These are phyloP conservation scores for Purpureocillium lavendulum DNA, from an alignment of 2,329 filamentous ascomycete species.

Conservation along the genomic window DNA sequence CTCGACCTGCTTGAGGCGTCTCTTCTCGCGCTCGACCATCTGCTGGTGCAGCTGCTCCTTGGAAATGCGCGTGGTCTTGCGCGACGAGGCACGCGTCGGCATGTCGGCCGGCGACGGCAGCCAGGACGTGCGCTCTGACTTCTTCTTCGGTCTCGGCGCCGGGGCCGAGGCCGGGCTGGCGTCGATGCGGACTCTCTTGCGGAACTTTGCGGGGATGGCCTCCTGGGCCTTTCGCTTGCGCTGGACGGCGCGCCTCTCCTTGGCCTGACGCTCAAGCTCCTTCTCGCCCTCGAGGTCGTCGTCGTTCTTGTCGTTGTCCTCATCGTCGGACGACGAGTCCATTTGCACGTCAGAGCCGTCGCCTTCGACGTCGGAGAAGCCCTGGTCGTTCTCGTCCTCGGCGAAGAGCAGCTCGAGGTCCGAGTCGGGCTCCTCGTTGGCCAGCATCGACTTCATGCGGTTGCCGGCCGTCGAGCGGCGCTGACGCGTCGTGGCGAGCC, in stretches of 20 bases:
- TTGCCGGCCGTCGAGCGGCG: slow-evolving; percentile 79
- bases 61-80: slow-evolving; percentile 48
- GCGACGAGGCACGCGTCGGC: slow-evolving; percentile 50
- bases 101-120: slow-evolving; percentile 44
- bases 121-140: slow-evolving; percentile 52
- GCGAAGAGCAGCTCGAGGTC: slow-evolving; percentile 70
- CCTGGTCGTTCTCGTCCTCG: slow-evolving; percentile 60
- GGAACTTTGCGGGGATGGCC: slow-evolving; percentile 59
- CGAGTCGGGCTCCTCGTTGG: slow-evolving; percentile 61
- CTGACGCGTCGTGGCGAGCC: slow-evolving; percentile 64
- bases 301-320: slow-evolving; percentile 78
- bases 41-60: slow-evolving; percentile 60
- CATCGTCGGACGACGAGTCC: slow-evolving; percentile 77
- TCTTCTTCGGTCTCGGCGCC: slow-evolving; percentile 46
- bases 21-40: slow-evolving; percentile 63
- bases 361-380: slow-evolving; percentile 61
- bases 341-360: slow-evolving; percentile 71
- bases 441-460: slow-evolving; percentile 69
- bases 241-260: slow-evolving; percentile 55
- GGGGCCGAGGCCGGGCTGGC: slow-evolving; percentile 33
- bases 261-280: slow-evolving; percentile 71
- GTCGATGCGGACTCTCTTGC: slow-evolving; percentile 71
- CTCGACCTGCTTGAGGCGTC: slow-evolving; percentile 61
- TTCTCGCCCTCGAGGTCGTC: slow-evolving; percentile 81
- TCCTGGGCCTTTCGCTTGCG: slow-evolving; percentile 77